Base-by-base conservation (phyloP, 495 filamentous ascomycete species). In the Penicillium riverlandense region DNA sequence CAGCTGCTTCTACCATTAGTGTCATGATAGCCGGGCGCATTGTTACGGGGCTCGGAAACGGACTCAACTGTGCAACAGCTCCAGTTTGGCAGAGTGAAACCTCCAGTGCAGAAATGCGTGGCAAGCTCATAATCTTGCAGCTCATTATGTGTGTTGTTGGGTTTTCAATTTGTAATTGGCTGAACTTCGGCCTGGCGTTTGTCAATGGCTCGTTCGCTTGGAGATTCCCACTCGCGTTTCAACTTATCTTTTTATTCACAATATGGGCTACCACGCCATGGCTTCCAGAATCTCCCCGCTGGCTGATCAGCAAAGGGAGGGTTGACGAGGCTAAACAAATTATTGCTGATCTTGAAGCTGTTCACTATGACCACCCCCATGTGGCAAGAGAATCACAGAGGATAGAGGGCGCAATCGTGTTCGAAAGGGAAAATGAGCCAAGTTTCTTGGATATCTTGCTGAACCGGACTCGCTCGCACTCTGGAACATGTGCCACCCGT, bases 61-160 rank as follows among this genome's bases (percentile, higher is more conserved):
- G 38, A 16, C 67, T 61, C 4, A 55, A 52, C 9, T 63, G 64
- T n/a, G 64, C 74, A 10, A 75, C 72, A 8, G 76, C 72, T 6
- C 78, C 78, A n/a, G 66, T 77, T 7, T 81, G 74, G 75, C 74
- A 80, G 53, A 69, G 69, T 6, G 75, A 82, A 49, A 77, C 74
- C 1, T 74, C 73, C 1, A 72, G 76, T 45, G 68, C 69, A 6
- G 61, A 64, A 27, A 72, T 67, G 66, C 65, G 77, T 52, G 79
- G 79, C 39, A 70, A 72, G 49, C 60, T 80, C 16, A 68, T 78
- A 22, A 63, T 78, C 35, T 63, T 79, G 22, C 74, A 80, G 44
- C 66, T 77, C 60, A 71, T 76, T 10, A 50, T 75, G 53, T 78
- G 77, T 48, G 76, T 79, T 44, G 67, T 70, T 41, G 73, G 44